Evolutionary conservation across 1,139 yeast species (phyloP).

Genomic region (Nakaseomyces nivariensis): DNA sequence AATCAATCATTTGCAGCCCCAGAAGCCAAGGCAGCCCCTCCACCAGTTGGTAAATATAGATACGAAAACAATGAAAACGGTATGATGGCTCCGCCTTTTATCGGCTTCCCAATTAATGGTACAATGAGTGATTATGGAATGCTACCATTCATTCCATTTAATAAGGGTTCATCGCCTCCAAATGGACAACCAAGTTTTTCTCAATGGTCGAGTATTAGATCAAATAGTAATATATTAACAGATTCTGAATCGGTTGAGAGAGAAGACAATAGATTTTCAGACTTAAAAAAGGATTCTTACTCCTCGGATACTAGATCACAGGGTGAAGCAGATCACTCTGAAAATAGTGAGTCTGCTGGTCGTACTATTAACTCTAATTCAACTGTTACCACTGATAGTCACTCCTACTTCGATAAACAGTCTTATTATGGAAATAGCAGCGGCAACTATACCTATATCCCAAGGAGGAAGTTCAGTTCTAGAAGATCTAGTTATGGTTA

Average conservation of each 20-base stretch:
- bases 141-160: slow-evolving; percentile 1
- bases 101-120: background rate
- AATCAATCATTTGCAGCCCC: slow-evolving; percentile 26
- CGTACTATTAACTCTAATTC: background rate
- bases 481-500: slow-evolving; percentile 8
- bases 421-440: slow-evolving; percentile 22
- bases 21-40: slow-evolving; percentile 55
- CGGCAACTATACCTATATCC: background rate
- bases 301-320: background rate
- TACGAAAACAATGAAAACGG: slow-evolving; percentile 2
- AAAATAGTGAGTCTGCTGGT: background rate
- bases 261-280: background rate
- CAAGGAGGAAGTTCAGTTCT: slow-evolving; percentile 8
- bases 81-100: background rate
- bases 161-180: background rate
- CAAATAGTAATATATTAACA: background rate
- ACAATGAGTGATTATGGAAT: slow-evolving; percentile 1
- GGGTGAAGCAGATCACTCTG: background rate
- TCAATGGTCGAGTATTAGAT: background rate
- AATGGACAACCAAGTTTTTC: background rate
- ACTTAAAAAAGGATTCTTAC: background rate
- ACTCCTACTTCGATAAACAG: slow-evolving; percentile 15
- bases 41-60: slow-evolving; percentile 52
- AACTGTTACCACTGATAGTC: background rate
- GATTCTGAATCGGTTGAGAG: background rate